Percentiles rank a stretch among this genome's conserved stretches.
These are phyloP conservation scores for Hansfordia pulvinata DNA, from an alignment of 2,329 filamentous ascomycete species.

Conservation along the genomic window DNA sequence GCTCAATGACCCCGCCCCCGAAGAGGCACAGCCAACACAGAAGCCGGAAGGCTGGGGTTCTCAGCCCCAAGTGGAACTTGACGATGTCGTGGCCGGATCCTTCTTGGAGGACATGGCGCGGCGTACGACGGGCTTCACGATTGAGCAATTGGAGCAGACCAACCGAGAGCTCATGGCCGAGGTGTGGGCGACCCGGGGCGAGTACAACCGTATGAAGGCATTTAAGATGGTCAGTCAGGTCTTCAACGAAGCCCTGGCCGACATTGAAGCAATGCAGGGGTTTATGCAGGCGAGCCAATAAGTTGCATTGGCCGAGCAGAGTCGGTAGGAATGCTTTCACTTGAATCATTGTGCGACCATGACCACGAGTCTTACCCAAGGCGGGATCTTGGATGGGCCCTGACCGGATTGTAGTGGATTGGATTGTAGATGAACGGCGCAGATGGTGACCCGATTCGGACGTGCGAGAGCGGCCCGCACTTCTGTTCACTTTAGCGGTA, in stretches of 20 bases:
- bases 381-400: too few species aligned
- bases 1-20: slow-evolving; percentile 23
- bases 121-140: slow-evolving; percentile 62
- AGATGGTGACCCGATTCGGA: too few species aligned
- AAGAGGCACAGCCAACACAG: slow-evolving; percentile 18
- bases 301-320: too few species aligned
- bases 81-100: slow-evolving; percentile 34
- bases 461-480: too few species aligned
- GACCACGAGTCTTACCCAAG: too few species aligned
- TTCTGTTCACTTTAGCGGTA: too few species aligned
- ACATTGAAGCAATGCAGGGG: slow-evolving; percentile 46
- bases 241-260: slow-evolving; percentile 62
- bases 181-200: slow-evolving; percentile 65
- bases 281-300: slow-evolving; percentile 28
- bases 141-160: slow-evolving; percentile 92
- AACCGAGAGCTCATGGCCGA: slow-evolving; percentile 82
- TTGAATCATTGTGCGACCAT: too few species aligned
- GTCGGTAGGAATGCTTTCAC: too few species aligned
- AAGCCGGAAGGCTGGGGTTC: slow-evolving; percentile 22
- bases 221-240: slow-evolving; percentile 46
- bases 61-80: slow-evolving; percentile 27
- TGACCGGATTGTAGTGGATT: too few species aligned
- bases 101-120: slow-evolving; percentile 52
- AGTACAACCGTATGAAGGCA: slow-evolving; percentile 75
- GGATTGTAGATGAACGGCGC: too few species aligned